Evolutionary conservation across 1,284 basidiomycete genomes (phyloP), one percentile per base, ranked within the genome.

Genomic region (Kalmanozyma brasiliensis): DNA sequence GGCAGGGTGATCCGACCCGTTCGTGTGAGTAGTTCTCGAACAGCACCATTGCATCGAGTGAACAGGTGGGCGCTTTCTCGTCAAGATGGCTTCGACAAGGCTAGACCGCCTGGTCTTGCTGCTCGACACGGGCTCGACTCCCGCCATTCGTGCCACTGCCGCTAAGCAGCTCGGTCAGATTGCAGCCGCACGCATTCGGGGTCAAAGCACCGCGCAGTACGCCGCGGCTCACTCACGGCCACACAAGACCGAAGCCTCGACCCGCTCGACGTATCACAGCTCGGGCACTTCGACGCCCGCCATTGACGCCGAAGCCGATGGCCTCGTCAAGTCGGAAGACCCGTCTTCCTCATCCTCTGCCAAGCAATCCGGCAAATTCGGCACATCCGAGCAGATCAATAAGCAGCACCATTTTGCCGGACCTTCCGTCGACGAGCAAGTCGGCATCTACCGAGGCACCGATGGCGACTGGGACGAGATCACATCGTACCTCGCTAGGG

Each of bases 91-190:
- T 8, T 67, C 71, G 2, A 76, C 74, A 16, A 62, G 86, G 22
- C 88, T 95, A 85, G 93, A 95, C 86, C 88, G 93, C 82, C 89
- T 95, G 85, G 89, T 95, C 77, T 87, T 91, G 80, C 85, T 95
- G 45, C 88, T 95, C 78, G 93, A 94, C 83, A 91, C 91, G 40
- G 94, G 93, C 44, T 93, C 93, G 26, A 92, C 91, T 3, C 85
- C 87, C 45, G 90, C 91, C 44, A 90, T 95, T 60, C 88, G 92
- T 78, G 88, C 89, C 65, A 94, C 93, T 16, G 93, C 94, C 4
- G 93, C 93, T 9, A 92, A 92, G 79, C 94, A 96, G 83, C 87
- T 96, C 38, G 94, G 92, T 1, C 91, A 94, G 76, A 87, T 95
- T 56, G 93, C 93, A 3, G 75, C 76, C 10, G 66, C 71, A 20